Percentiles rank a stretch among this genome's conserved stretches.
Conservation (phyloP, 768 basidiomycete species). For the Phaeotremella skinneri region DNA sequence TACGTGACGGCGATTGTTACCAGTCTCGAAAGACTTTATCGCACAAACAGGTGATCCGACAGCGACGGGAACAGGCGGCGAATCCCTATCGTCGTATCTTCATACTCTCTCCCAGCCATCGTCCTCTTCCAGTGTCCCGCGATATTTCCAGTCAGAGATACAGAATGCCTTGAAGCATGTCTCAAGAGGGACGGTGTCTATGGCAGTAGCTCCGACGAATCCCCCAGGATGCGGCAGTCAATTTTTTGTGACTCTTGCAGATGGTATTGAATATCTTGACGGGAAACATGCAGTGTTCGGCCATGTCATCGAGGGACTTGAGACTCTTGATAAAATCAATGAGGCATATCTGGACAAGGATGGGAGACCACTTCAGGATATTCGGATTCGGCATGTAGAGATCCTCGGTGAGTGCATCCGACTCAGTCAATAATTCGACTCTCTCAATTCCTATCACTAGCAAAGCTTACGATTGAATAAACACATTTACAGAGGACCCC, state of each 20-base stretch:
- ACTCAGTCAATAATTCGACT: conserved; percentile 10
- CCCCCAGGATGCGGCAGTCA: conserved; percentile 78
- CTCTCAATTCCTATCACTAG: neutral
- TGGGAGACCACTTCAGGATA: conserved; percentile 87
- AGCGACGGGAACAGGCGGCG: conserved; percentile 89
- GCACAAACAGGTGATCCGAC: conserved; percentile 96
- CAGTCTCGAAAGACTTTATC: conserved; percentile 95
- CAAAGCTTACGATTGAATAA: neutral
- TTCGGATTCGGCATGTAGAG: conserved; percentile 92
- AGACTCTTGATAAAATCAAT: conserved; percentile 87
- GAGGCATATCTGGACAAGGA: conserved; percentile 85
- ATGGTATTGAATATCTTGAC: conserved; percentile 91
- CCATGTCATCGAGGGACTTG: conserved; percentile 88
- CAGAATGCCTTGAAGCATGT: conserved; percentile 68
- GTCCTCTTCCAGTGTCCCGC: conserved; percentile 56
- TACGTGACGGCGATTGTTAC: conserved; percentile 2
- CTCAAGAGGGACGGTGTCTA: conserved; percentile 83
- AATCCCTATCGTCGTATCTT: conserved; percentile 78
- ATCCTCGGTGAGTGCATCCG: conserved; percentile 68
- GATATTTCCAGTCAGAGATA: conserved; percentile 86
- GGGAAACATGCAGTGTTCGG: conserved; percentile 94
- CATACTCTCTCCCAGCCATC: conserved; percentile 25
- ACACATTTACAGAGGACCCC: conserved; percentile 72
- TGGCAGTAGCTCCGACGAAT: conserved; percentile 82
- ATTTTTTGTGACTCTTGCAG: conserved; percentile 90